Evolutionary conservation across 352 stramenopile species (phyloP).

Genomic region (Phytophthora europaea): DNA sequence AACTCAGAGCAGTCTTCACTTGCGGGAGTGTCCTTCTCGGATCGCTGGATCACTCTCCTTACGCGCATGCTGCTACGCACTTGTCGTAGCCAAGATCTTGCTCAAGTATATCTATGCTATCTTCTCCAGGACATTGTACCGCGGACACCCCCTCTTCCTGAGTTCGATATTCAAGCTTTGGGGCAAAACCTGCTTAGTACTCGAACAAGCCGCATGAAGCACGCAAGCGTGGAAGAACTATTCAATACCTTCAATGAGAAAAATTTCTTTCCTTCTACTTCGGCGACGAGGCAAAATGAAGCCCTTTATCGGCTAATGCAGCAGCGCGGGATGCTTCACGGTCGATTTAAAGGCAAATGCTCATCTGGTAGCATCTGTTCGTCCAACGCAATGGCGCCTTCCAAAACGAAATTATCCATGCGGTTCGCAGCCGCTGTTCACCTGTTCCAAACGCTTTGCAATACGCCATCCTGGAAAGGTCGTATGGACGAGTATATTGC

Average conservation of each 20-base stretch:
- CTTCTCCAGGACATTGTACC: constrained; percentile 46
- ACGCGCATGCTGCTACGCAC: constrained; percentile 26
- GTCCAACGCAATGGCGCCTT: neutral
- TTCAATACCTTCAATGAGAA: constrained; percentile 22
- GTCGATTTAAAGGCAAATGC: neutral
- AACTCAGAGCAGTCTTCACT: neutral
- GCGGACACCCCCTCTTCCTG: neutral
- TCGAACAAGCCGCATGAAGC: neutral
- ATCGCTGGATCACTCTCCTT: constrained; percentile 46
- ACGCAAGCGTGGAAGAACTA: constrained; percentile 11
- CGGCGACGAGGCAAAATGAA: constrained; percentile 39
- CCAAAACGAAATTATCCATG: constrained; percentile 22
- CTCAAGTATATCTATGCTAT: constrained; percentile 44
- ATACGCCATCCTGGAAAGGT: constrained; percentile 23
- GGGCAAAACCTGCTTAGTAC: constrained; percentile 16
- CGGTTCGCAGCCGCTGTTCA: constrained; percentile 34
- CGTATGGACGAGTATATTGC: constrained; percentile 24
- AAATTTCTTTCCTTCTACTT: neutral
- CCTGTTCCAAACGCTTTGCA: constrained; percentile 44
- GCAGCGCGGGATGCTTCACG: constrained; percentile 15
- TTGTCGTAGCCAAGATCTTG: constrained; percentile 16
- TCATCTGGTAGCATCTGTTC: neutral
- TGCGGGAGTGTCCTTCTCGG: constrained; percentile 12
- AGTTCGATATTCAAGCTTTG: constrained; percentile 22
- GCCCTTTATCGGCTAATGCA: constrained; percentile 28